These are phyloP conservation scores for Daucus carota DNA, from an alignment of 129 eudicot species.

Conservation along the genomic window DH1_v3.0 NC_030381.2:3391001-3391500, in stretches of 20 bases:
- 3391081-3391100: slow-evolving; percentile 88
- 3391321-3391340: background rate
- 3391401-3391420: background rate
- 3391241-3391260: background rate
- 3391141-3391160: too few species aligned
- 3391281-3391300: background rate
- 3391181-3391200: background rate
- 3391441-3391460: background rate
- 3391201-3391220: background rate
- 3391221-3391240: background rate
- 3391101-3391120: slow-evolving; percentile 5
- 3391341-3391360: background rate
- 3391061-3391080: slow-evolving; percentile 89
- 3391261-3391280: background rate
- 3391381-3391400: background rate
- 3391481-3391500: background rate
- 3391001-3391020: background rate
- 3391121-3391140: background rate
- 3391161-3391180: background rate
- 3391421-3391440: background rate
- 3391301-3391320: too few species aligned
- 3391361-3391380: background rate
- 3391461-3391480: background rate
- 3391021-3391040: background rate
- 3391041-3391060: slow-evolving; percentile 43